Evolutionary conservation across 371 early-diverging fungal species (phyloP), one percentile per base, ranked within the genome.

Genomic region (Mucor irregularis): DNA sequence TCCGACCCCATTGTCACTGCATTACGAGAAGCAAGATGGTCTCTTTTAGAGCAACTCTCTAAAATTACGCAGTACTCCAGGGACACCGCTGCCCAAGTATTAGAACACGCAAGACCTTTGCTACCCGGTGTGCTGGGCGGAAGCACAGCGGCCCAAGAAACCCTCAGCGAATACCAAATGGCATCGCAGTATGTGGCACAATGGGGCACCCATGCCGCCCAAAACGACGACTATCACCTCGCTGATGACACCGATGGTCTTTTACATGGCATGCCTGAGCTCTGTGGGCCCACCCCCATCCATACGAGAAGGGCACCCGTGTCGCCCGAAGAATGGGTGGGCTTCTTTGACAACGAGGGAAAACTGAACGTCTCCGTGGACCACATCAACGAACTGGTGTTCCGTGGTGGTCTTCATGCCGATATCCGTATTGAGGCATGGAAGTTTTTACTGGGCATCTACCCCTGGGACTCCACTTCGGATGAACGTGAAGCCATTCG

Each of bases 361-460:
- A 66, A 70, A 30, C 58, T 95, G 13, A 51, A 58, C 0, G 80
- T 81, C 1, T 57, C 81, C 10, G 68, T 78, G 6, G 76, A 66
- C 0, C 61, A 80, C 4, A 73, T 95, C 0, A 74, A 78, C n/a
- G 70, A 78, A 14, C 72, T 82, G 4, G 80, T 94, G 1, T 94
- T 92, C 58, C 63, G 68, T n/a, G 88, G 85, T n/a, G 92, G 97
- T 1, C 63, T 94, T 0, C 90, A 93, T 17, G 81, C 82, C 21
- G 93, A 93, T 55, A 81, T 95, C 44, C 84, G 95, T 4, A 83
- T 89, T 17, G 87, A 90, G 48, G 93, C 92, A 4, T 97, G 94
- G 95, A 92, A 90, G 66, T 97, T 88, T 54, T 67, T 97, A 28
- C 65, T 96, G 30, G 87, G 83, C 1, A 78, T 95, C 3, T 93